Evolutionary conservation across 345 rosid species (phyloP), one percentile per base, ranked within the genome.

Genomic region (Anastatica hierochuntica): DNA sequence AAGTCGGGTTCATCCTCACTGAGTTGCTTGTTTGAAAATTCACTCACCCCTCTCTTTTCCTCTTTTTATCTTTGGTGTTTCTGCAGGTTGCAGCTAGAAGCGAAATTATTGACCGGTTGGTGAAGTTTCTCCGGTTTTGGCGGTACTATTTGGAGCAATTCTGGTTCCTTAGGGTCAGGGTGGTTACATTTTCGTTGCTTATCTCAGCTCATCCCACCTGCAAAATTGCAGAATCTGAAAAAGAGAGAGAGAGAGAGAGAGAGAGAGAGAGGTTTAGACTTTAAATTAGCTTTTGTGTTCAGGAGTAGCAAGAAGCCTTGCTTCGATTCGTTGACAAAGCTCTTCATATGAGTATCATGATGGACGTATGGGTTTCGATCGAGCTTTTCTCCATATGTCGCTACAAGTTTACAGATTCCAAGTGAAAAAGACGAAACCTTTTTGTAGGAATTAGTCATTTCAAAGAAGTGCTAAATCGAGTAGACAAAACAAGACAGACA

Each of bases 241-340:
- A 14, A 21, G 3, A 43, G 30, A 45, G 23, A 34, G 12, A n/a
- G 6, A 62, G 36, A 49, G 42, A n/a, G n/a, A n/a, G n/a, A n/a
- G n/a, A n/a, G n/a, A n/a, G n/a, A n/a, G n/a, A n/a, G n/a, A n/a
- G n/a, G n/a, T 31, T 31, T 0, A 4, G 0, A 36, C 63, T 37
- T 37, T 34, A n/a, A 13, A 8, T 18, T 23, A 90, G 96, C 98
- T 79, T 67, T 92, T 92, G 70, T 74, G 86, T 74, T 83, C 90
- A n/a, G n/a, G n/a, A 14, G 98, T 97, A 20, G 98, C 97, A 49
- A 69, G 81, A 64, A 92, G 97, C 70, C 76, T 88, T 0, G 98
- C 95, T 58, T 92, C 97, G 64, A 92, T 90, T 13, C 97, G 86
- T 53, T 92, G 97, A 31, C 84, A 83, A 44, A 76, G 95, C 53